Base-by-base conservation (phyloP, 169 alveolate genomes). In the Theileria orientalis region DNA sequence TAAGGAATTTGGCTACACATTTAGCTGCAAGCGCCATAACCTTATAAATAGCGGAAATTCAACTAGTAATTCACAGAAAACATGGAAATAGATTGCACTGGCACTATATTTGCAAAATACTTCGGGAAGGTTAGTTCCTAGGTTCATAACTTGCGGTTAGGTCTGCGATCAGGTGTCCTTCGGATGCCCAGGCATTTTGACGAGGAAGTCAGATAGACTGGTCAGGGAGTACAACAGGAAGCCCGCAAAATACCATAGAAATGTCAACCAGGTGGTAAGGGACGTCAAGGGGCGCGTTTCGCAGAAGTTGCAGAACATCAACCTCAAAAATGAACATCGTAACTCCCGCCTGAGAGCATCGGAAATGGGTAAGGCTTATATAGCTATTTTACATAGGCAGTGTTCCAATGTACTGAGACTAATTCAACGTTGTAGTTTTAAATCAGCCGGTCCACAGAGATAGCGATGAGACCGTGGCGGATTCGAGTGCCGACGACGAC, bases 81-180 rank as follows among this genome's bases (percentile, higher is more conserved):
- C 0, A 68, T 68, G 76, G 76, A 68, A 51, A 68, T 68, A 29
- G 76, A 68, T 40, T 68, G 76, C n/a, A 30, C 69, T 68, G 56
- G 56, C 9, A 68, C 76, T 1, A 13, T 68, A n/a, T 40, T 68
- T 21, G 72, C 51, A 29, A 51, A 68, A 35, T 35, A 40, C 5
- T 68, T 68, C 25, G 66, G 76, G 23, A 68, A 68, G 66, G 76
- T 68, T 49, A 1, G 73, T 68, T 54, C 23, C 23, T 62, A 19
- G 8, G 13, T 30, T 62, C 13, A 21, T 56, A 56, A 1, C 9
- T 37, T 37, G 14, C 21, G 29, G 14, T 56, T 25, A 56, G 66
- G 66, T 25, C 42, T 56, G 14, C 21, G 42, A 56, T 30, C 44
- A 56, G 37, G 21, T 56, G 1, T 56, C 66, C 3, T 56, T 56